Evolutionary conservation across 2,329 filamentous ascomycete species (phyloP), one percentile per base, ranked within the genome.

Genomic region (Pyrenochaeta sp.): DNA sequence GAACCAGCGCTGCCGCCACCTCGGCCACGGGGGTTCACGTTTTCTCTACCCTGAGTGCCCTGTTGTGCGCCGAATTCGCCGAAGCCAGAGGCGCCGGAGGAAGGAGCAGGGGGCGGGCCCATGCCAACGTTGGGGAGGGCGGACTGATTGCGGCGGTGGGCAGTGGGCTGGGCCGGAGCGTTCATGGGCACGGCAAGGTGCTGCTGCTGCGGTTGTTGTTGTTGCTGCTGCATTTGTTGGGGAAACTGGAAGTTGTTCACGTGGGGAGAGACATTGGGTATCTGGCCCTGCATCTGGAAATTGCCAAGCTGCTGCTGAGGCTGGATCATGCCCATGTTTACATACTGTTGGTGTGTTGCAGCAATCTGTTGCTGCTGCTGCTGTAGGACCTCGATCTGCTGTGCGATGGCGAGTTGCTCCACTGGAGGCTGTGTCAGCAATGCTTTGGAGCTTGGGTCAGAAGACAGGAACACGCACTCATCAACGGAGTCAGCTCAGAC

Each of bases 351-450:
- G 73, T 97, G 92, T 61, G 92, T 95, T 68, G 92, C 92, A 79
- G 96, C 91, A 73, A 98, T 96, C 76, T 97, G 93, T 78, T 98
- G 93, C 77, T 98, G 95, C 77, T 98, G 95, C 77, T 97, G 92
- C 81, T 98, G 94, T 72, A 98, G 85, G 74, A 96, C 85, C 80
- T 98, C 94, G 73, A 98, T 97, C 80, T 98, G 94, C 82, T 97
- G 94, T 81, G 97, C 93, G 75, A 98, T 93, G 74, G 92, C 92
- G 75, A 97, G 87, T 85, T 97, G 93, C 83, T 97, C 94, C 91
- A 97, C 93, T 96, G 69, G 27, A 35, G 18, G 14, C 23, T 36
- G 35, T 54, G 66, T 71, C 60, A 75, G 70, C 62, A 63, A 45
- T 23, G 51, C 54, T 47, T n/a, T 48, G 23, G 32, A 14, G 41